phyloP scores from a whole-genome alignment of 176 grass and related monocot species.

The Otatea glauca region DNA sequence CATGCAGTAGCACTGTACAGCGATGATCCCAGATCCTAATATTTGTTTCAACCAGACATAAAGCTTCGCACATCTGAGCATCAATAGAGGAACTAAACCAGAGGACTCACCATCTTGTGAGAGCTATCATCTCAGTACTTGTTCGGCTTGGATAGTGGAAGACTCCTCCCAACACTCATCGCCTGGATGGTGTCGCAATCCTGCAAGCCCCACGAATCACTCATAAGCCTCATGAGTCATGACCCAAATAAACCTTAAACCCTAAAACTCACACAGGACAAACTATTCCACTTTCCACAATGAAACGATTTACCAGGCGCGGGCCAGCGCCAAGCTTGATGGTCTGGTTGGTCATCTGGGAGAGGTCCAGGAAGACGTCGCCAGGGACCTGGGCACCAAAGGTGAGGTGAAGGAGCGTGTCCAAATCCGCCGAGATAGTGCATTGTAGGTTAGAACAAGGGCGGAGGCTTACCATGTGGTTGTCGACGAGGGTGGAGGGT shows the following conservation, averaged over 20 bases:
- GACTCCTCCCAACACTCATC: slow-evolving; percentile 66
- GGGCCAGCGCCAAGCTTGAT: slow-evolving; percentile 81
- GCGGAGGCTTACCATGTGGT: slow-evolving; percentile 42
- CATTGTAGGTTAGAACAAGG: background rate
- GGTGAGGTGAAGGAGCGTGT: background rate
- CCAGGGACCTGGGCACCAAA: slow-evolving; percentile 65
- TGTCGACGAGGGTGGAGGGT: slow-evolving; percentile 41
- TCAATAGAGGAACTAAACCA: background rate
- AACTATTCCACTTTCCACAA: background rate
- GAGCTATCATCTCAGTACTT: slow-evolving; percentile 96
- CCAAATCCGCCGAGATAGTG: background rate
- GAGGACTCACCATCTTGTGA: slow-evolving; percentile 74
- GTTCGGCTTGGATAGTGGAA: slow-evolving; percentile 81
- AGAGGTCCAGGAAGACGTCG: slow-evolving; percentile 78
- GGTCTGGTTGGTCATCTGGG: slow-evolving; percentile 74
- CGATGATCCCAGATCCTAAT: background rate
- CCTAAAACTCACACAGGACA: slow-evolving; percentile 28
- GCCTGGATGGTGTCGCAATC: slow-evolving; percentile 76
- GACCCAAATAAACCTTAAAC: slow-evolving; percentile 35
- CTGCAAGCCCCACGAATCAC: slow-evolving; percentile 38
- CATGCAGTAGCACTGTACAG: background rate
- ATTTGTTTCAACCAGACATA: background rate
- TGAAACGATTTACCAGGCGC: slow-evolving; percentile 60
- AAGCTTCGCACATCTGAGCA: background rate
- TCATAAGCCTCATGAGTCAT: slow-evolving; percentile 1